Base-by-base conservation (phyloP, 2,329 filamentous ascomycete genomes). In the Claviceps paspali region DNA sequence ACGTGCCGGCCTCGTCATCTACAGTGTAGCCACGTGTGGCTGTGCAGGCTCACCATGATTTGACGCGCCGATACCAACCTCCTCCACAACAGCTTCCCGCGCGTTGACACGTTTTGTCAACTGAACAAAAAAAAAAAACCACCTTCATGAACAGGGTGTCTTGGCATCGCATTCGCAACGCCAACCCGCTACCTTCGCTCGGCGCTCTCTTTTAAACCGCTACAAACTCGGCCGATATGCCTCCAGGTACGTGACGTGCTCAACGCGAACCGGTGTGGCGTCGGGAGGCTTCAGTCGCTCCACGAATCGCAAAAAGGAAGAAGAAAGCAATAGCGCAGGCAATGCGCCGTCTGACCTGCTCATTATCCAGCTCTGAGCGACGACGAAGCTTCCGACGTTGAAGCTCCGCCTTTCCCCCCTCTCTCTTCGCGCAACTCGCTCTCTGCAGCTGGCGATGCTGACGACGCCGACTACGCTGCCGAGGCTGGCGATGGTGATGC, bases 311-410 rank as follows among this genome's bases (percentile, higher is more conserved):
- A 19, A 33, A 15, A 33, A 14, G 11, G 14, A 24, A 24, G n/a
- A 19, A 7, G 17, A 28, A 6, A 8, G 34, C 14, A 36, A 17
- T 9, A 17, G 19, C 14, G 24, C 33, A 6, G 26, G 10, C n/a
- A 11, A 19, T 19, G 26, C 14, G n/a, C 19, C 17, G 8, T 22
- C 30, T 22, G 30, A 32, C 39, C 46, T 55, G 42, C 54, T 10
- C 18, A 23, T 15, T 31, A 11, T 24, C n/a, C 36, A 61, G 59
- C 58, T 27, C 47, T 61, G 10, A 61, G 59, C 44, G 59, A 61
- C 35, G 49, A 53, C 3, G 54, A 57, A 29, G 43, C 49, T 30
- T 57, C 55, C 10, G 59, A 60, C 18, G 41, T 46, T 31, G 54
- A 54, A 29, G 35, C 43, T 12, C 45, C 45, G 15, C 14, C 26